phyloP scores from a whole-genome alignment of 2,329 filamentous ascomycete species.

The Cryphonectria parasitica region DNA sequence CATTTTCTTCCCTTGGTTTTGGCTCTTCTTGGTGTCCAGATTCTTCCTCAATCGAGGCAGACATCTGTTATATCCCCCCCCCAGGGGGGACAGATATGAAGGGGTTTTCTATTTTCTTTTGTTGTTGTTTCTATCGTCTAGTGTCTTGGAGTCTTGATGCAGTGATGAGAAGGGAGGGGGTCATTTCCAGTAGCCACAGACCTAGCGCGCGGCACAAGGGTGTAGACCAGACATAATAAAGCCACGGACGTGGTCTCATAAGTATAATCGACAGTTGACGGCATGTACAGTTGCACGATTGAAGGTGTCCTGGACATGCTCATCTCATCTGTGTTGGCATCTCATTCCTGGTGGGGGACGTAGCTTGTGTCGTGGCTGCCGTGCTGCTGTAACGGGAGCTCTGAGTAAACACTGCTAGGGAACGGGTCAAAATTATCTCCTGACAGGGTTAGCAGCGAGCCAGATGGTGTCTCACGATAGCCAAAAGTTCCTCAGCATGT shows the following conservation, averaged over 20 bases:
- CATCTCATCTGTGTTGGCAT: neutral
- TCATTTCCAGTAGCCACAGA: neutral
- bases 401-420: conserved; percentile 19
- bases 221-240: conserved; percentile 17
- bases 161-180: neutral
- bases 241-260: neutral
- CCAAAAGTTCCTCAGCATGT: neutral
- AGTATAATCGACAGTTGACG: neutral
- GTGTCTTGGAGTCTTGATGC: neutral
- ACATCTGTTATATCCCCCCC: neutral
- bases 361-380: neutral
- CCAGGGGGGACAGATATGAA: conserved; percentile 19
- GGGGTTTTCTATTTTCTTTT: conserved; percentile 4
- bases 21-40: neutral
- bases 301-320: conserved; percentile 7
- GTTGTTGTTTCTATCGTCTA: neutral
- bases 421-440: conserved; percentile 9
- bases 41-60: neutral
- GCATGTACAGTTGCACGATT: conserved; percentile 5
- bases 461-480: conserved; percentile 9
- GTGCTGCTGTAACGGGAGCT: neutral
- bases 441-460: neutral
- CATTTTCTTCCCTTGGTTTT: conserved; percentile 1
- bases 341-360: conserved; percentile 9
- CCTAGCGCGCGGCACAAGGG: conserved; percentile 14